These are phyloP conservation scores for Hyphochytrium catenoides DNA, from an alignment of 352 stramenopile genomes.

Conservation along the genomic window DNA sequence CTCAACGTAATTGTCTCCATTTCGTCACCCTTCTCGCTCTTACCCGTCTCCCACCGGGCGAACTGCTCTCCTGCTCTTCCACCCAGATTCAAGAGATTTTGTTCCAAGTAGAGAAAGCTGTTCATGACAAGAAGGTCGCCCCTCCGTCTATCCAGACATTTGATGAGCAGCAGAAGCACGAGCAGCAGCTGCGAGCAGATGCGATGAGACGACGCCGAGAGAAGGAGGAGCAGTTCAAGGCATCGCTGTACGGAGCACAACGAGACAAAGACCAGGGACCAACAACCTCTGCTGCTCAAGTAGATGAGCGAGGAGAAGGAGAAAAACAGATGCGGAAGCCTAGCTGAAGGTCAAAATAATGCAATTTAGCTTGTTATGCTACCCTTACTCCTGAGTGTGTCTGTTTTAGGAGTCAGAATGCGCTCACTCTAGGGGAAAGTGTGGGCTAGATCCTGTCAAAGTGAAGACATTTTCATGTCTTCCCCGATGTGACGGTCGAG, in stretches of 20 bases:
- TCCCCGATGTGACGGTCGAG: too few species aligned
- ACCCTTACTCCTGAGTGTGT: too few species aligned
- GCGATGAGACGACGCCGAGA: conserved; percentile 39
- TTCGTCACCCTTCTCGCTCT: conserved; percentile 48
- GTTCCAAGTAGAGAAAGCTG: conserved; percentile 33
- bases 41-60: conserved; percentile 17
- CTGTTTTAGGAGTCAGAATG: too few species aligned
- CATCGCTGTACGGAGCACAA: conserved; percentile 17
- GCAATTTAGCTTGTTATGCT: too few species aligned
- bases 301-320: too few species aligned
- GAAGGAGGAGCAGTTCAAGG: conserved; percentile 34
- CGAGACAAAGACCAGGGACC: conserved; percentile 1
- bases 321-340: too few species aligned
- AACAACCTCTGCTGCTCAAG: too few species aligned
- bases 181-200: conserved; percentile 41
- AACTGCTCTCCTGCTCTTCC: too few species aligned
- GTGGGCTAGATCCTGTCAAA: too few species aligned
- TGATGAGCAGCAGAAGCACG: conserved; percentile 33
- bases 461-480: too few species aligned
- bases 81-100: conserved; percentile 29
- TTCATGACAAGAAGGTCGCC: conserved; percentile 17
- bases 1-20: conserved; percentile 18
- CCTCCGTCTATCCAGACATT: conserved; percentile 60
- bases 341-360: too few species aligned
- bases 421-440: too few species aligned